phyloP scores from a whole-genome alignment of 139 green algal genomes.

The Picochlorum sp. region DNA sequence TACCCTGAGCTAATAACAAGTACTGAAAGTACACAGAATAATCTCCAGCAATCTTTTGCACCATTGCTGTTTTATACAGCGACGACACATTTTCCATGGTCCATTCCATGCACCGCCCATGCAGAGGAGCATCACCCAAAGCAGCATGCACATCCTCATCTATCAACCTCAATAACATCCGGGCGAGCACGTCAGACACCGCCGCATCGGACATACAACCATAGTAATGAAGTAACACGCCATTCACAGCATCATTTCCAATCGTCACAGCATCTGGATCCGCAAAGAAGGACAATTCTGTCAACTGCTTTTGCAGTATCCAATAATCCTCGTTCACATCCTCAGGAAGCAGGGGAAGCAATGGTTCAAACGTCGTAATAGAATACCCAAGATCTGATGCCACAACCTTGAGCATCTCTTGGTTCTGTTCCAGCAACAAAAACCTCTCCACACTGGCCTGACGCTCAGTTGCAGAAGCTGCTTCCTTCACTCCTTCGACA shows the following conservation, averaged over 20 bases:
- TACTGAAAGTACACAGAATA: too few relatives aligned
- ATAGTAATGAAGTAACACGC: not conserved
- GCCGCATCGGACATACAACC: not conserved
- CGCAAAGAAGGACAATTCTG: not conserved
- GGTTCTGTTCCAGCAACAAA: not conserved
- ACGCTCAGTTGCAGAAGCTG: not conserved
- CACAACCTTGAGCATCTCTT: constrained; percentile 3
- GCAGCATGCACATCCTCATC: too few relatives aligned
- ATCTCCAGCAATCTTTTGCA: too few relatives aligned
- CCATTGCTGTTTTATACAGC: too few relatives aligned
- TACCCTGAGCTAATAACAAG: too few relatives aligned
- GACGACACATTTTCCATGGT: too few relatives aligned
- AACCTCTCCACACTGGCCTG: not conserved
- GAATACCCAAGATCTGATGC: not conserved
- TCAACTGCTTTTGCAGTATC: not conserved
- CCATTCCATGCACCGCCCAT: too few relatives aligned
- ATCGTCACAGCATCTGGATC: not conserved
- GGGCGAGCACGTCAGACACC: too few relatives aligned
- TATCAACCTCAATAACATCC: too few relatives aligned
- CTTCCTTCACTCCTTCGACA: not conserved
- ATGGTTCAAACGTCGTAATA: not conserved
- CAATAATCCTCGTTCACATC: not conserved
- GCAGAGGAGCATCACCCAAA: too few relatives aligned
- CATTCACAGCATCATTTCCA: not conserved
- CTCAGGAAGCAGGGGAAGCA: not conserved